Base-by-base conservation (phyloP, 2,329 filamentous ascomycete species). In the Ascochyta koolunga region DNA sequence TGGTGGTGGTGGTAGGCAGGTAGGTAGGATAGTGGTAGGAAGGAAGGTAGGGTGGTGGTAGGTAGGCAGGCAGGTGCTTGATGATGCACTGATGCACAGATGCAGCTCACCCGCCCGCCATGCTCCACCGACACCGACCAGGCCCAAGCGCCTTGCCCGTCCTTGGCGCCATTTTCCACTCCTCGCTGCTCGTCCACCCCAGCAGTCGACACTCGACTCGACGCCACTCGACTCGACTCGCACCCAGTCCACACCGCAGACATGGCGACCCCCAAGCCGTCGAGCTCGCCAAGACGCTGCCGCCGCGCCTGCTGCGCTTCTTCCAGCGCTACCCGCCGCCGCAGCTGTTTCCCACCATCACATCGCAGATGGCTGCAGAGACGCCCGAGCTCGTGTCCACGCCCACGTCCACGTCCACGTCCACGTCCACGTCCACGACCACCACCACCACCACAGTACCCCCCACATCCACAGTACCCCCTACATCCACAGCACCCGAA, bases 311-410 rank as follows among this genome's bases (percentile, higher is more conserved):
- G 39, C 85, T 89, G 71, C 86, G 87, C 68, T 97, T 99, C 83
- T 89, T 99, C 77, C 89, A 89, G 52, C 89, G 90, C 62, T 97
- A 93, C 76, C 95, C 95, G 36, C 92, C 93, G 22, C 41, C 83
- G 69, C 71, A 72, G 66, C 66, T 84, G 74, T 60, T 80, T 73
- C 73, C 62, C 70, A 57, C 46, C 39, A 48, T 67, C 61, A 59
- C 60, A 49, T 49, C 65, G 25, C 43, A 43, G 11, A 56, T 24
- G 42, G 29, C 59, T 39, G 41, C 49, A n/a, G n/a, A n/a, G n/a
- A n/a, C n/a, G n/a, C n/a, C n/a, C n/a, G n/a, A n/a, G n/a, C n/a
- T n/a, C n/a, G n/a, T n/a, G n/a, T n/a, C n/a, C 25, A 35, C 66
- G 33, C 37, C 65, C 31, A 48, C 66, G 50, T 46, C 41, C 2